These are phyloP conservation scores for Allantophomopsis cytisporea DNA, from an alignment of 2,329 filamentous ascomycete genomes.

Conservation along the genomic window DNA sequence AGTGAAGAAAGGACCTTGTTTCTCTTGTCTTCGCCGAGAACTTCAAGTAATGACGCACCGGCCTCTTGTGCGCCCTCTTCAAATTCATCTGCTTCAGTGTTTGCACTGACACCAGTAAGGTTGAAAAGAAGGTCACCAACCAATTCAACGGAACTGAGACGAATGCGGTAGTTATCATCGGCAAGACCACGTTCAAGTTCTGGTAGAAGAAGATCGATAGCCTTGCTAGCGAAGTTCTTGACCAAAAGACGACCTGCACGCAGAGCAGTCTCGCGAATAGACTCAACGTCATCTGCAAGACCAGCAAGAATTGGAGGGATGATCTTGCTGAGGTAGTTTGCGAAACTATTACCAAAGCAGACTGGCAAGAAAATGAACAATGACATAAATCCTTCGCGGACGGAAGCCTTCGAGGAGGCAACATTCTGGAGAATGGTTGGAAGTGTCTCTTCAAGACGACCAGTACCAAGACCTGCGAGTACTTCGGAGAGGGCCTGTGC, in stretches of 20 bases:
- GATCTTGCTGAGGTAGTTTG: constrained; percentile 87
- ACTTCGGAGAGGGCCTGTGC: constrained; percentile 95
- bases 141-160: constrained; percentile 94
- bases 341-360: constrained; percentile 97
- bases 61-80: constrained; percentile 73
- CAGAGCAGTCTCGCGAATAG: constrained; percentile 91
- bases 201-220: constrained; percentile 85
- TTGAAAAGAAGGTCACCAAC: constrained; percentile 97
- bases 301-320: constrained; percentile 92
- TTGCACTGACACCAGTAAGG: constrained; percentile 82
- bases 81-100: constrained; percentile 67
- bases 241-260: constrained; percentile 87
- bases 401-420: constrained; percentile 74
- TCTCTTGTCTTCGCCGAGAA: constrained; percentile 88
- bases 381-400: constrained; percentile 98
- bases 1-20: constrained; percentile 96
- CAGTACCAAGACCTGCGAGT: constrained; percentile 83
- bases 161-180: constrained; percentile 95
- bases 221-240: constrained; percentile 94
- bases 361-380: constrained; percentile 98
- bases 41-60: constrained; percentile 82
- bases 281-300: constrained; percentile 89
- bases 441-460: constrained; percentile 85
- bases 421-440: constrained; percentile 96
- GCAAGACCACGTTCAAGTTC: constrained; percentile 92